A percentile compares a stretch with the other conserved stretches of the same genome.
phyloP scores from a whole-genome alignment of 495 filamentous ascomycete genomes.

The Sordaria brevicollis region DNA sequence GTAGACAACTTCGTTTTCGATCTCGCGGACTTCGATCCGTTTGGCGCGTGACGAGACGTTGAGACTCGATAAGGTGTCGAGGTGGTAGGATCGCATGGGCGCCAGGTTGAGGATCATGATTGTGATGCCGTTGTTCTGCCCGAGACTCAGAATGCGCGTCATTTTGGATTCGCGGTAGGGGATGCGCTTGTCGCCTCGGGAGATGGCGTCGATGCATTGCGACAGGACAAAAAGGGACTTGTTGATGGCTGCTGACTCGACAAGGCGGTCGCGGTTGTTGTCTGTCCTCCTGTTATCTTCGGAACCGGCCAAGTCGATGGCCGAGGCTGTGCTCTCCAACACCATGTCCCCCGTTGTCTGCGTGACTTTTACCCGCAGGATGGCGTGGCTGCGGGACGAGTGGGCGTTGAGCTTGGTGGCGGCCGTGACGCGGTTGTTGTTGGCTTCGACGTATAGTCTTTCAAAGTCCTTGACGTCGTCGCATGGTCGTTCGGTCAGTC shows the following conservation, averaged over 20 bases:
- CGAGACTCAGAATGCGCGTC: constrained; percentile 86
- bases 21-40: constrained; percentile 89
- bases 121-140: constrained; percentile 91
- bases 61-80: constrained; percentile 86
- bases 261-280: constrained; percentile 84
- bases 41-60: constrained; percentile 95
- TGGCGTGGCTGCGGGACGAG: constrained; percentile 86
- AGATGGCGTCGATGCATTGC: constrained; percentile 93
- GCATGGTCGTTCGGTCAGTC: constrained; percentile 78
- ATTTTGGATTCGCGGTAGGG: constrained; percentile 95
- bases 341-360: constrained; percentile 62
- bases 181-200: constrained; percentile 57
- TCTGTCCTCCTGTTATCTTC: constrained; percentile 94
- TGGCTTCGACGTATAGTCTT: constrained; percentile 82
- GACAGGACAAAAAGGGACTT: constrained; percentile 92
- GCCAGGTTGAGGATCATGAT: constrained; percentile 96
- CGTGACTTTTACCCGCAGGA: constrained; percentile 80
- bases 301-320: constrained; percentile 92
- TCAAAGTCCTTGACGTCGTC: constrained; percentile 89
- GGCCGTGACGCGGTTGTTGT: constrained; percentile 82
- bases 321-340: constrained; percentile 73
- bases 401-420: constrained; percentile 95
- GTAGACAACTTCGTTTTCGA: constrained; percentile 86
- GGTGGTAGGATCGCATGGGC: constrained; percentile 73
- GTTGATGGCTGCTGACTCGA: constrained; percentile 97